Base-by-base conservation (phyloP, 140 eudicot species). In the Artemisia princeps region DNA sequence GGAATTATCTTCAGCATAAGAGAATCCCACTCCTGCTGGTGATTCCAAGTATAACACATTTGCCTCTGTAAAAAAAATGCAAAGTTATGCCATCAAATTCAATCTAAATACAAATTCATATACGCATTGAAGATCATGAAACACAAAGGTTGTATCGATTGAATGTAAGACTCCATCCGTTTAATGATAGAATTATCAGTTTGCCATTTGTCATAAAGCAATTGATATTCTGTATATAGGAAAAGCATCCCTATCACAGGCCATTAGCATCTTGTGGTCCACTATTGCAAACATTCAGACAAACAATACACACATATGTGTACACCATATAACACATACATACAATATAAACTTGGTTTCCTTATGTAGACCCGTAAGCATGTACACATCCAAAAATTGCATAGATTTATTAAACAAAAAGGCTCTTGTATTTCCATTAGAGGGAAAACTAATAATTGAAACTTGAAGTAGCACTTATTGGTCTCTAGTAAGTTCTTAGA, bases 11-110 rank as follows among this genome's bases (percentile, higher is more conserved):
- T 77, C 70, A 20, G 92, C 77, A 68, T 73, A 86, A 9, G 97
- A 89, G 77, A 86, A 86, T 14, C 97, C 97, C 76, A 86, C 92
- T 74, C 95, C 97, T 62, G 87, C 95, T n/a, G 95, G 96, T 69
- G 96, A 73, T 55, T 89, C 95, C 84, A 89, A 76, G 74, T 79
- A 89, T 68, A 89, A 63, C 89, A 89, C 82, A 63, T 89, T 89
- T 62, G 95, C 97, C 71, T 78, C 95, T 86, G 84, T 62, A 24
- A 68, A 59, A 66, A 15, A 57, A n/a, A 48, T 62, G 50, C 50
- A 12, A 70, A 49, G 50, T 68, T 76, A 69, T 20, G 12, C 19
- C 58, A 23, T 69, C 5, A 24, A 67, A 12, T 22, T 68, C 44
- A 69, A 56, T 20, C 65, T 33, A 33, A 69, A 16, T 56, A 56